Evolutionary conservation across 2,329 filamentous ascomycete species (phyloP).

Genomic region (Aspergillus sp.): DNA sequence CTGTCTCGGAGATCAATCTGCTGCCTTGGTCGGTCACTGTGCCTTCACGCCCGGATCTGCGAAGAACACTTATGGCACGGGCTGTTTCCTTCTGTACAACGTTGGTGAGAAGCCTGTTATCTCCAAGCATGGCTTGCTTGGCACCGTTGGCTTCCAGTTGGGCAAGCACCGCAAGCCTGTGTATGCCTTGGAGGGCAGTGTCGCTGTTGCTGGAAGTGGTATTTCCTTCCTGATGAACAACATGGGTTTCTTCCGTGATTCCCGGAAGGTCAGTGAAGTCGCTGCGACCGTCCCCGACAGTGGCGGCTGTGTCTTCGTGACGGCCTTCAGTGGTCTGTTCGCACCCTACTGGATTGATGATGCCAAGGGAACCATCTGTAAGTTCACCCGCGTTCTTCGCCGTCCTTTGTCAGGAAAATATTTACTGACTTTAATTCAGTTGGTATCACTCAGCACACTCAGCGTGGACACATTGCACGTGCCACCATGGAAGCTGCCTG

Average conservation of each 20-base stretch:
- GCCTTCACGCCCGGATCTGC: slow-evolving; percentile 79
- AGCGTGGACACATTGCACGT: slow-evolving; percentile 81
- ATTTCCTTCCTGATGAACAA: slow-evolving; percentile 74
- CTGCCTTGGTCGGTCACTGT: slow-evolving; percentile 81
- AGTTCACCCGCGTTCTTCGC: slow-evolving; percentile 30
- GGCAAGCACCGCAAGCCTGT: slow-evolving; percentile 66
- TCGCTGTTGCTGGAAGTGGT: slow-evolving; percentile 78
- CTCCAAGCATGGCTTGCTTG: slow-evolving; percentile 76
- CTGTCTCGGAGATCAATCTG: slow-evolving; percentile 83
- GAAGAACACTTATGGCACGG: slow-evolving; percentile 90
- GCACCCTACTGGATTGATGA: slow-evolving; percentile 95
- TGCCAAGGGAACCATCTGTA: slow-evolving; percentile 81
- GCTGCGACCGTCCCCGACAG: slow-evolving; percentile 70
- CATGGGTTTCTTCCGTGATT: slow-evolving; percentile 62
- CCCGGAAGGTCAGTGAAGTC: slow-evolving; percentile 64
- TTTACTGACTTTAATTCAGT: slow-evolving; percentile 47
- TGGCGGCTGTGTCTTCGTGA: slow-evolving; percentile 83
- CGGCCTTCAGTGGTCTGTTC: slow-evolving; percentile 86
- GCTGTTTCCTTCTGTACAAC: slow-evolving; percentile 87
- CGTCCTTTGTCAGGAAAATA: background rate
- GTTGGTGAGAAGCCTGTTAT: slow-evolving; percentile 83
- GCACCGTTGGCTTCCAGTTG: slow-evolving; percentile 87
- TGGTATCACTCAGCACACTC: slow-evolving; percentile 81
- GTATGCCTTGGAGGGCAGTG: slow-evolving; percentile 81
- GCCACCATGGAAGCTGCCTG: slow-evolving; percentile 89